Evolutionary conservation across 2,329 filamentous ascomycete species (phyloP), one percentile per base, ranked within the genome.

Genomic region (Apiospora marii): DNA sequence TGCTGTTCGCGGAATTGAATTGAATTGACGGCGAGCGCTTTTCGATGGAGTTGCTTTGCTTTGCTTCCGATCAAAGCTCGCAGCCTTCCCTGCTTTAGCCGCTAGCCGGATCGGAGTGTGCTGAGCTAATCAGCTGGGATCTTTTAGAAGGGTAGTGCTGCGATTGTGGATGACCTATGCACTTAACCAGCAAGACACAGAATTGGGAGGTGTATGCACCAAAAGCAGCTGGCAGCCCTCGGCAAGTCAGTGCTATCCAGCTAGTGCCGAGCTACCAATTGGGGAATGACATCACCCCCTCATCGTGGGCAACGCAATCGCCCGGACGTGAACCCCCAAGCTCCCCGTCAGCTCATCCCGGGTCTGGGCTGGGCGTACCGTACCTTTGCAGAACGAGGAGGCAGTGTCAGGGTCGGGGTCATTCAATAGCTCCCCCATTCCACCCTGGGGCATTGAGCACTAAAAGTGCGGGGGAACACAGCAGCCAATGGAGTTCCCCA

Each of bases 1-100:
- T 41, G 37, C 37, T 41, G 37, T 41, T 41, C 10, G 8, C 37
- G 37, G 37, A 30, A 30, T 10, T 6, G 37, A 41, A 41, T 64
- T 37, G 58, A n/a, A 61, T 61, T 61, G 53, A 34, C 53, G 49
- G 30, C 71, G 71, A 72, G 70, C 70, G 70, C 64, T 72, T 72
- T 72, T 71, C 70, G 70, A 71, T 71, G 58, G 70, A 71, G 37
- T 34, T 67, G 70, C 70, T 71, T 61, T 48, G 24, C 49, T 64
- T 41, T 41, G 30, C 19, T 64, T 64, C 58, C 58, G 58, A 5
- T 64, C 8, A 22, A 41, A 41, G 58, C 58, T 64, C 58, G 58
- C 41, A 64, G 58, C 34, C 58, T 64, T 61, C 53, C 53, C 27
- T 49, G 22, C 46, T 49, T 49, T n/a, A 41, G 58, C 58, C 58